These are phyloP conservation scores for Kitagawia praeruptora DNA, from an alignment of 129 eudicot genomes.

Conservation along the genomic window DNA sequence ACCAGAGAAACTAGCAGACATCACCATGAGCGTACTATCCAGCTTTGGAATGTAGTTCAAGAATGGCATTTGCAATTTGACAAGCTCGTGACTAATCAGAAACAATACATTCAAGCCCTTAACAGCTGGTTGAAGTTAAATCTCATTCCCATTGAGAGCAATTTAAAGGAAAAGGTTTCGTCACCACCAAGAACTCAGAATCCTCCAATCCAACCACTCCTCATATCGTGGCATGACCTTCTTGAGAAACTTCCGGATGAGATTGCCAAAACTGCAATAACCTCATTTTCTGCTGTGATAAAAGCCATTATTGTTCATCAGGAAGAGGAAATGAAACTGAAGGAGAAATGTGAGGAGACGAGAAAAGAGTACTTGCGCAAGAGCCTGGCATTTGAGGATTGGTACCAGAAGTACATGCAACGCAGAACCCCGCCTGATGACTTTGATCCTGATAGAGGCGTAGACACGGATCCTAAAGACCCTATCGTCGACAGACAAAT, in stretches of 20 bases:
- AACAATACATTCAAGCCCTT: slow-evolving; percentile 61
- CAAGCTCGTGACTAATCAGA: slow-evolving; percentile 62
- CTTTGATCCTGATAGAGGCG: slow-evolving; percentile 31
- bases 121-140: slow-evolving; percentile 77
- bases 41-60: slow-evolving; percentile 58
- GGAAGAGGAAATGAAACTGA: slow-evolving; percentile 87
- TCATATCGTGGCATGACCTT: slow-evolving; percentile 69
- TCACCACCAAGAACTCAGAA: slow-evolving; percentile 63
- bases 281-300: slow-evolving; percentile 74
- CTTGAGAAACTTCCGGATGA: slow-evolving; percentile 96
- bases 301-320: slow-evolving; percentile 68
- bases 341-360: slow-evolving; percentile 79
- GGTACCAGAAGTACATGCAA: slow-evolving; percentile 69
- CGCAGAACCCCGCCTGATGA: slow-evolving; percentile 49
- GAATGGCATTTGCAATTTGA: slow-evolving; percentile 79
- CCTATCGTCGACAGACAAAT: slow-evolving; percentile 59
- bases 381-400: slow-evolving; percentile 71
- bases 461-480: slow-evolving; percentile 36
- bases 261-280: slow-evolving; percentile 66
- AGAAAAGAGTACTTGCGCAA: slow-evolving; percentile 60
- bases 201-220: slow-evolving; percentile 77
- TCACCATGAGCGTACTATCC: slow-evolving; percentile 66
- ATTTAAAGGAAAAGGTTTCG: slow-evolving; percentile 68
- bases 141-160: slow-evolving; percentile 84
- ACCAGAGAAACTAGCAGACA: slow-evolving; percentile 59